These are phyloP conservation scores for Fusarium poae DNA, from an alignment of 2,329 filamentous ascomycete species.

Conservation along the genomic window DNA sequence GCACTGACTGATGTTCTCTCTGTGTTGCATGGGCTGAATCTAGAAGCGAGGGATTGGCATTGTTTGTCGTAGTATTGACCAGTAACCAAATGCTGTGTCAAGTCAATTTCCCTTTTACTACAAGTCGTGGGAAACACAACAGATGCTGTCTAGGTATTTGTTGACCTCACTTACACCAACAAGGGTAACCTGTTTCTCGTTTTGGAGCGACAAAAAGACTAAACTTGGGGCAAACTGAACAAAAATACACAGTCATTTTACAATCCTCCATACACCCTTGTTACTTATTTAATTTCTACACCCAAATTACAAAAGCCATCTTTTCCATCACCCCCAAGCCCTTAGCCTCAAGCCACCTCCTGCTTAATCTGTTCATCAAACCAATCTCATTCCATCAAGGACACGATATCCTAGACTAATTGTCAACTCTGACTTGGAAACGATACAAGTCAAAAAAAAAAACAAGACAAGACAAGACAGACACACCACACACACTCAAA, in stretches of 20 bases:
- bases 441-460: no score
- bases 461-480: no score
- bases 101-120: conserved; percentile 11
- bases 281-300: not conserved
- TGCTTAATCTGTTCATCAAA: not conserved
- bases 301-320: not conserved
- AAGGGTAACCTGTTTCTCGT: not conserved
- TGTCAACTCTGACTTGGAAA: no score
- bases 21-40: conserved; percentile 32
- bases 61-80: conserved; percentile 18
- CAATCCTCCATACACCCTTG: no score
- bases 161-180: conserved; percentile 25
- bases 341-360: conserved; percentile 18
- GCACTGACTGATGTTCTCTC: not conserved
- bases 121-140: conserved; percentile 12
- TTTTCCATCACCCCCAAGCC: not conserved
- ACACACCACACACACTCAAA: conserved; percentile 1
- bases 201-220: not conserved
- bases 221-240: no score
- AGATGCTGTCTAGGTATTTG: not conserved
- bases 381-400: conserved; percentile 2
- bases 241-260: not conserved
- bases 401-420: conserved; percentile 6
- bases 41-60: conserved; percentile 39
- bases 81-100: conserved; percentile 21